Base-by-base conservation (phyloP, 169 alveolate species). In the Plasmodium coatneyi region DNA sequence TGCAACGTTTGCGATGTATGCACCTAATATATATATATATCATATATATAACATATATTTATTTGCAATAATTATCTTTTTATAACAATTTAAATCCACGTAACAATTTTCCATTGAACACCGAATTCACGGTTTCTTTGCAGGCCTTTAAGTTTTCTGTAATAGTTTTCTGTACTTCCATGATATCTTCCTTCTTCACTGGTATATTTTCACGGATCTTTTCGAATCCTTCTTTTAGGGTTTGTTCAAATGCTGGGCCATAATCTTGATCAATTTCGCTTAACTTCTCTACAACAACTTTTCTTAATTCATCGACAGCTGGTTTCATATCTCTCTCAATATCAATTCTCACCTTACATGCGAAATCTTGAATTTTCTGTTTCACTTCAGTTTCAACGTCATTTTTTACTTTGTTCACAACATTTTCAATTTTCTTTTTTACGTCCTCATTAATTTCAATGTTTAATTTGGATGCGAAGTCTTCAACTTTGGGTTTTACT, bases 61-160 rank as follows among this genome's bases (percentile, higher is more conserved):
- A 66, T 66, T 66, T 66, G 6, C 36, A 66, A 6, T 22, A 10
- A 28, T 49, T 12, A 49, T 49, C 22, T 66, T 5, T 22, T 41
- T 79, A 36, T 79, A 79, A 79, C 19, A 79, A 79, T 25, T 19
- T 43, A 41, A 79, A 79, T 79, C 84, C 84, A n/a, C 84, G 84
- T 79, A 79, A 79, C 7, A 12, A 28, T 16, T 7, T 41, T 79
- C 54, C 70, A 79, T 30, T 41, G 83, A 76, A 1, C 54, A 41
- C 34, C 12, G 84, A 79, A 7, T 79, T 70, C 5, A 79, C 1
- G 36, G 19, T 79, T 41, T 79, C 56, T 79, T 22, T 49, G 32
- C 84, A 79, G 5, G 72, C 6, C 32, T 79, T 79, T 41, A 79
- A 43, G 28, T 19, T 41, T 19, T 79, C 84, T 36, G 43, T 79